Percentiles rank a stretch among this genome's conserved stretches.
These are phyloP conservation scores for Penicillium subrubescens DNA, from an alignment of 495 filamentous ascomycete genomes.

Conservation along the genomic window DNA sequence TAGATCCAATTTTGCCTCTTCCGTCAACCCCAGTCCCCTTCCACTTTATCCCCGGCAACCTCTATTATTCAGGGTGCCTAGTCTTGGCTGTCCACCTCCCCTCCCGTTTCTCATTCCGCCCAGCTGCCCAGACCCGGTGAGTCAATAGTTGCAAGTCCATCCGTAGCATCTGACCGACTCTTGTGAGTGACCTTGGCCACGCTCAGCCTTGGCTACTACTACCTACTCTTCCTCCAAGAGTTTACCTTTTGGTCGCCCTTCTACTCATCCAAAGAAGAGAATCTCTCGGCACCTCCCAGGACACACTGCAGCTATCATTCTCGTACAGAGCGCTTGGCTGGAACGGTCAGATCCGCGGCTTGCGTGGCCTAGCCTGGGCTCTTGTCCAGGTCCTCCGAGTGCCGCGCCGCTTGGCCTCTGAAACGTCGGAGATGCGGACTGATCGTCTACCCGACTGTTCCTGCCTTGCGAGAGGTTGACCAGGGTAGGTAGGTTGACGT, in stretches of 20 bases:
- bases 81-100: constrained; percentile 12
- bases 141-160: background rate
- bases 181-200: background rate
- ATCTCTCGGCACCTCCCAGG: constrained; percentile 10
- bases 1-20: background rate
- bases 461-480: background rate
- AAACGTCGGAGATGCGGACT: constrained; percentile 4
- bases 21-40: background rate
- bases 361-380: constrained; percentile 13
- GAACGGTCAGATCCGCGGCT: constrained; percentile 6
- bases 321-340: constrained; percentile 14
- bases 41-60: background rate
- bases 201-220: background rate
- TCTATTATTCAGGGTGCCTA: background rate
- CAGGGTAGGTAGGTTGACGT: background rate
- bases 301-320: background rate
- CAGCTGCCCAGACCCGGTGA: constrained; percentile 5
- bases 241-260: constrained; percentile 1
- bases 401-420: background rate
- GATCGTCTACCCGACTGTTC: constrained; percentile 3
- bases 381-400: background rate
- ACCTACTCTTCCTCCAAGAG: background rate
- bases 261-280: background rate
- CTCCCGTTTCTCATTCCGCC: constrained; percentile 13
- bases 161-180: background rate